These are phyloP conservation scores for Termitomyces bulborhizus DNA, from an alignment of 768 basidiomycete genomes.

Conservation along the genomic window DNA sequence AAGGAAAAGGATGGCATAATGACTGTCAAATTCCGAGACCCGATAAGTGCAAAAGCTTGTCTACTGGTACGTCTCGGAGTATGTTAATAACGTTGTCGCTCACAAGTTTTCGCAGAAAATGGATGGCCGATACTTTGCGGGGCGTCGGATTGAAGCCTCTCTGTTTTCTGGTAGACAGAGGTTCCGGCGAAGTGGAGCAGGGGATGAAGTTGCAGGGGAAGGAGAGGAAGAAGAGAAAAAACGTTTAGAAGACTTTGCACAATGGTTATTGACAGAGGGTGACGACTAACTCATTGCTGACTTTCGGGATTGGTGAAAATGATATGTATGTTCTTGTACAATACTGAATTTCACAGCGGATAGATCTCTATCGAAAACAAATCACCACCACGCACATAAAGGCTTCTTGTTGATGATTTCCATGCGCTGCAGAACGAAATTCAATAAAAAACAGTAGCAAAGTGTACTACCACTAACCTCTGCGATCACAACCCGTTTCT, in stretches of 20 bases:
- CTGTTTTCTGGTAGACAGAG: constrained; percentile 78
- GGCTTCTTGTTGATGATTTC: constrained; percentile 68
- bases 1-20: constrained; percentile 91
- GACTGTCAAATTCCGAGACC: constrained; percentile 93
- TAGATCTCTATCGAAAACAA: constrained; percentile 12
- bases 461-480: constrained; percentile 42
- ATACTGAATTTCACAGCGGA: constrained; percentile 15
- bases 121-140: constrained; percentile 89
- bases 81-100: neutral
- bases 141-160: constrained; percentile 74
- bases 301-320: neutral
- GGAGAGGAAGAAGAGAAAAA: constrained; percentile 75
- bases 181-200: constrained; percentile 69
- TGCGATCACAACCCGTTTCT: constrained; percentile 57
- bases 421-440: constrained; percentile 44
- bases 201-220: constrained; percentile 56
- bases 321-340: constrained; percentile 13
- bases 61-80: constrained; percentile 52
- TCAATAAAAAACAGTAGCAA: neutral
- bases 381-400: constrained; percentile 66
- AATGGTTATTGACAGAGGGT: constrained; percentile 81
- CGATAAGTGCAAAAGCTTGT: constrained; percentile 90
- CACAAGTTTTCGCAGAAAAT: constrained; percentile 61
- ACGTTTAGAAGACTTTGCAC: constrained; percentile 81
- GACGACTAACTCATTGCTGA: constrained; percentile 32